Evolutionary conservation across 176 grass and related monocot species (phyloP), one percentile per base, ranked within the genome.

Genomic region (Otatea glauca): DNA sequence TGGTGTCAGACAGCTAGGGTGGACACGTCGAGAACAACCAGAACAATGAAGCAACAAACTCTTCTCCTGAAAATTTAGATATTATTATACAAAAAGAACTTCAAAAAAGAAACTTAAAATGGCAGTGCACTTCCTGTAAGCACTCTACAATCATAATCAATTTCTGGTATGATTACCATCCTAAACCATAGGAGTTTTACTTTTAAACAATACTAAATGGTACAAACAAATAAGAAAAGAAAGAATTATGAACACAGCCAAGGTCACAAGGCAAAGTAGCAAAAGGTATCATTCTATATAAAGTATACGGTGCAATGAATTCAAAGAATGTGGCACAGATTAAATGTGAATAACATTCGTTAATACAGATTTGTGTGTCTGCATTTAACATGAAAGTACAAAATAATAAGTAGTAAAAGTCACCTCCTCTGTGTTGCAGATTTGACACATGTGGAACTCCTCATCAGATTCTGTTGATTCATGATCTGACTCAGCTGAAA

Each of bases 401-500:
- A 77, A 84, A 65, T n/a, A 81, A 44, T 48, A 70, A 43, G 47
- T 6, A 42, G 75, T 65, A 89, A 83, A 88, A 72, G 24, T 83
- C 74, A 98, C 96, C 91, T 99, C 96, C 82, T 99, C 96, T 45
- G 78, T 88, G 77, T 91, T 99, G 65, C 96, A 99, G 68, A 96
- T 83, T 92, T 99, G 85, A 90, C 96, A 99, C 76, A 99, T 99
- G 84, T 94, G 89, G 81, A 99, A 99, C 81, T 99, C 96, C 21
- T 99, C 96, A 32, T 99, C 96, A 44, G 96, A 99, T 85, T 93
- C 93, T 81, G 91, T 86, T 74, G 88, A 92, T 88, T 92, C 96
- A 75, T 94, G 83, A 63, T 96, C 96, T 29, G 96, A 96, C 41
- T 94, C 96, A 69, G 93, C 96, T 99, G 89, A 62, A 99, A 93